phyloP scores from a whole-genome alignment of 345 rosid genomes.

The Psidium guajava region DNA sequence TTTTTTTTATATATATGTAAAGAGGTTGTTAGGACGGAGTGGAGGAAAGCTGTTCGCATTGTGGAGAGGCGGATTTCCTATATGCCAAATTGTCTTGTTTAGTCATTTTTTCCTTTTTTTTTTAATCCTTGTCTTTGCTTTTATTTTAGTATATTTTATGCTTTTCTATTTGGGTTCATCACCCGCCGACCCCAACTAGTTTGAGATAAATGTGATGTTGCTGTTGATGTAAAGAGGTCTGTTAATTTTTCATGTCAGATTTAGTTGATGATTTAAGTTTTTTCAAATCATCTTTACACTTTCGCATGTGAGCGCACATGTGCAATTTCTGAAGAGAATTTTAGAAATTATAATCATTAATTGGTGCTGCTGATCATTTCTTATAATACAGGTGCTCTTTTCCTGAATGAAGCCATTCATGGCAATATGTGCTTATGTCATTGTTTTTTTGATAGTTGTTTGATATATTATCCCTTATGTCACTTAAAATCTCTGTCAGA shows the following conservation, averaged over 20 bases:
- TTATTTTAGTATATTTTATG: too few species aligned
- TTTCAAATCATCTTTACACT: not conserved
- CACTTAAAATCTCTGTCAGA: constrained; percentile 25
- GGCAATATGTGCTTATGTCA: not conserved
- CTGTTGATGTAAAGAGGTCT: too few species aligned
- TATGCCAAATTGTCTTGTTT: too few species aligned
- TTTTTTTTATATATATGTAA: not conserved
- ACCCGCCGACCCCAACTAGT: too few species aligned
- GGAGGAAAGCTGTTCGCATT: too few species aligned
- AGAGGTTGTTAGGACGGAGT: not conserved
- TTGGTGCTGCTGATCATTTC: not conserved
- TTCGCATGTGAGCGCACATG: not conserved
- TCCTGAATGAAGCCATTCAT: not conserved
- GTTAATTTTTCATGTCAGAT: not conserved
- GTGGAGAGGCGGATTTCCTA: too few species aligned
- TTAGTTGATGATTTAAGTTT: not conserved
- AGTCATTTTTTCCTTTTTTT: too few species aligned
- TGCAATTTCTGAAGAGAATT: not conserved
- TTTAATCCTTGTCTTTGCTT: too few species aligned
- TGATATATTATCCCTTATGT: not conserved
- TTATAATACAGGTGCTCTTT: not conserved
- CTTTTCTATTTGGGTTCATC: too few species aligned
- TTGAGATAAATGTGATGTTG: too few species aligned
- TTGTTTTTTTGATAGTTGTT: not conserved
- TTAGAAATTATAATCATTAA: not conserved